phyloP scores from a whole-genome alignment of 1,284 basidiomycete genomes.

The Ustilago bromivora region DNA sequence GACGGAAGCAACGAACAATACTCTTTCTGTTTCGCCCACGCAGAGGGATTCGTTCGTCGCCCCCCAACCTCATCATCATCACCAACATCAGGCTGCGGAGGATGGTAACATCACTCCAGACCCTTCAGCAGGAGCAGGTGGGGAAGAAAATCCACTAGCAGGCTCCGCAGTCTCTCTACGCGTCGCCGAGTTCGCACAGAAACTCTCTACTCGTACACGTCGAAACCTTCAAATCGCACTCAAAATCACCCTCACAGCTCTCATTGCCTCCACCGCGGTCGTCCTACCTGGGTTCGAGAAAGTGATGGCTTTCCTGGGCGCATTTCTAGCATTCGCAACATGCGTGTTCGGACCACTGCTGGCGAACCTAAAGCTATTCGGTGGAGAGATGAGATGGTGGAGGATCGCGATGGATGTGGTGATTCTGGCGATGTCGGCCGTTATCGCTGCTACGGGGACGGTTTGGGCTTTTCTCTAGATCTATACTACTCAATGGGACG shows the following conservation, averaged over 20 bases:
- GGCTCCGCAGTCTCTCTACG: constrained; percentile 49
- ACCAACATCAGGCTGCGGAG: neutral
- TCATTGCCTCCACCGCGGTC: constrained; percentile 61
- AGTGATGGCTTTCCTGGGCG: constrained; percentile 90
- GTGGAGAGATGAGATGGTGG: constrained; percentile 35
- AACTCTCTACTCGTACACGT: constrained; percentile 26
- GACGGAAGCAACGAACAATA: constrained; percentile 12
- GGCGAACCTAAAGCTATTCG: constrained; percentile 58
- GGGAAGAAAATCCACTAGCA: constrained; percentile 46
- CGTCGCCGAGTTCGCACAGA: constrained; percentile 21
- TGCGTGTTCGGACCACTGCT: constrained; percentile 66
- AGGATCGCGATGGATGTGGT: constrained; percentile 43
- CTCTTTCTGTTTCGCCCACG: constrained; percentile 34
- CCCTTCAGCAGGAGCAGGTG: neutral
- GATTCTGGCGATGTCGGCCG: constrained; percentile 52
- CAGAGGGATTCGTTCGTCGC: constrained; percentile 43
- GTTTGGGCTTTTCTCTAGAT: constrained; percentile 56
- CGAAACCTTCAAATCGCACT: constrained; percentile 26
- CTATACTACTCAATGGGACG: neutral
- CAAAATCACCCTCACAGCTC: constrained; percentile 47
- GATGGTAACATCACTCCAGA: neutral
- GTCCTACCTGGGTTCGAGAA: constrained; percentile 85
- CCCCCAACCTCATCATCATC: neutral
- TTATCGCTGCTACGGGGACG: constrained; percentile 60
- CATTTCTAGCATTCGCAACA: constrained; percentile 82